These are phyloP conservation scores for Niveomyces coronatus DNA, from an alignment of 2,329 filamentous ascomycete species.

Conservation along the genomic window DNA sequence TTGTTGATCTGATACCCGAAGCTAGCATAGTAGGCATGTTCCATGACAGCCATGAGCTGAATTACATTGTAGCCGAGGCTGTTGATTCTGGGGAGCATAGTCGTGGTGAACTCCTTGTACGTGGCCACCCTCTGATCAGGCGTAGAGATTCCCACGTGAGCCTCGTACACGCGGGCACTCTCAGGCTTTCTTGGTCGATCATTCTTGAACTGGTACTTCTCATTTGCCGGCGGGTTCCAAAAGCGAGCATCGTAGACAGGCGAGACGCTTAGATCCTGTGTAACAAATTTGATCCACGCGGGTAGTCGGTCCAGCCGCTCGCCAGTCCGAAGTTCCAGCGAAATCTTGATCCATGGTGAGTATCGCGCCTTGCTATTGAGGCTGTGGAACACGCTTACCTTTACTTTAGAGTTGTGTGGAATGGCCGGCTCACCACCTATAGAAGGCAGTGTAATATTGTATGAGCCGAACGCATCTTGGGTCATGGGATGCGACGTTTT, in stretches of 20 bases:
- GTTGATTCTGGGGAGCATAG: slow-evolving; percentile 86
- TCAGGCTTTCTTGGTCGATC: slow-evolving; percentile 68
- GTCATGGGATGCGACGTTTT: slow-evolving; percentile 76
- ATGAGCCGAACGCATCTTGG: slow-evolving; percentile 76
- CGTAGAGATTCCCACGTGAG: slow-evolving; percentile 95
- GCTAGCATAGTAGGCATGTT: slow-evolving; percentile 98
- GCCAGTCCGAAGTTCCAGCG: slow-evolving; percentile 67
- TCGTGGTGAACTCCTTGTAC: slow-evolving; percentile 94
- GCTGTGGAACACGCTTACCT: slow-evolving; percentile 48
- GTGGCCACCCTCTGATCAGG: slow-evolving; percentile 81
- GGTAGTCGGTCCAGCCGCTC: slow-evolving; percentile 81
- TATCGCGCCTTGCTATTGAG: background rate
- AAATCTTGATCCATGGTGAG: slow-evolving; percentile 48
- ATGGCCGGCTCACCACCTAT: slow-evolving; percentile 68
- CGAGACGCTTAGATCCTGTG: slow-evolving; percentile 81
- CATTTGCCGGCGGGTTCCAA: slow-evolving; percentile 78
- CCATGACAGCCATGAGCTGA: slow-evolving; percentile 98
- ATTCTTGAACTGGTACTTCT: slow-evolving; percentile 80
- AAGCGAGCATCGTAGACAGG: slow-evolving; percentile 91
- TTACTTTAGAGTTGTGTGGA: slow-evolving; percentile 88
- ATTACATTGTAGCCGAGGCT: slow-evolving; percentile 92
- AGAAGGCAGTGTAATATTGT: slow-evolving; percentile 68
- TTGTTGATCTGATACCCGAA: slow-evolving; percentile 99
- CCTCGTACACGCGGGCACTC: slow-evolving; percentile 91
- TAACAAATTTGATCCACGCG: slow-evolving; percentile 95